Evolutionary conservation across 1,284 basidiomycete genomes (phyloP), one percentile per base, ranked within the genome.

Genomic region (Sanghuangporus weigelae): DNA sequence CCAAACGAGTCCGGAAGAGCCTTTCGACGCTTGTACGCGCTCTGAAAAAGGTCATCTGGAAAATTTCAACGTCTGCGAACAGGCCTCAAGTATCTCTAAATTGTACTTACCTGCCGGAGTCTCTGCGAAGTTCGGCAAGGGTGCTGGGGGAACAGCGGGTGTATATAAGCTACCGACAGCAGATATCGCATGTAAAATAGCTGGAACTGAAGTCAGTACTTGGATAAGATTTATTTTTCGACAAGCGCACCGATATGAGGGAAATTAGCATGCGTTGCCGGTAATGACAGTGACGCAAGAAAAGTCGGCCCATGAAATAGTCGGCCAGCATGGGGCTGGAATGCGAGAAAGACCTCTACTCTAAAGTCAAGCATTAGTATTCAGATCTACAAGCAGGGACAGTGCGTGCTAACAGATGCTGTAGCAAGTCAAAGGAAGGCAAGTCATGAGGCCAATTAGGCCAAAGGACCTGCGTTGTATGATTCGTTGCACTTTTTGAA

Each of bases 181-280:
- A 73, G 89, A 90, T 57, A 93, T 87, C 6, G 87, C 86, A 71
- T 93, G 91, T 2, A 93, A 77, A 31, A 92, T 72, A 4, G 85
- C 80, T 59, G 48, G 7, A 31, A n/a, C 42, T 10, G 11, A 21
- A n/a, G 7, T 38, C 14, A 48, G 21, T 26, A 11, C 3, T n/a
- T 36, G n/a, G 16, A 31, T 10, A 19, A 23, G 12, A 10, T 31
- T 16, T 14, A 16, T 23, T 26, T 35, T 11, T 35, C 3, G 31
- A 26, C 44, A 31, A 48, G 26, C 50, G 48, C 49, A 64, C 63
- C 63, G 40, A 63, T 59, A 59, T 63, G 65, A 5, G 91, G 91
- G 68, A 92, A 93, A 62, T 84, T 82, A 0, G 84, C 80, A 68
- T 91, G 87, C n/a, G 77, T 82, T 0, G 86, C 85, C 0, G 86